Evolutionary conservation across 768 basidiomycete species (phyloP).

Genomic region (Boletus sp.): DNA sequence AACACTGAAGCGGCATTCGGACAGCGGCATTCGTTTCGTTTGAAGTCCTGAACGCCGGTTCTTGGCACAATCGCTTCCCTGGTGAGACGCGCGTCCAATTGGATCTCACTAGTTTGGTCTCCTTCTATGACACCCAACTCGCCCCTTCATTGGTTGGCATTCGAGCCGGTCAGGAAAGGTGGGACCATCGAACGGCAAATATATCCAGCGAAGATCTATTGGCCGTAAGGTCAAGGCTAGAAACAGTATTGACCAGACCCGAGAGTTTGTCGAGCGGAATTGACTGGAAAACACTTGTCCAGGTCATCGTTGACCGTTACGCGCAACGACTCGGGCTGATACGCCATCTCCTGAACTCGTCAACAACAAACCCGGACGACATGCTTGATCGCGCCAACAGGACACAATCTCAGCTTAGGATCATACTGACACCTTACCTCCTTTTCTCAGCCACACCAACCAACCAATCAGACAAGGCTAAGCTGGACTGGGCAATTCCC

Average conservation of each 20-base stretch:
- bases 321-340: constrained; percentile 29
- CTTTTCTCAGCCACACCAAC: constrained; percentile 11
- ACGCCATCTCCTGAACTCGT: constrained; percentile 19
- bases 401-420: constrained; percentile 23
- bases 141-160: constrained; percentile 28
- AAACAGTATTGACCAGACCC: constrained; percentile 8
- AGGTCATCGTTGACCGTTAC: constrained; percentile 30
- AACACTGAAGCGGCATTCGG: background rate
- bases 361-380: background rate
- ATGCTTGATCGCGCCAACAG: constrained; percentile 8
- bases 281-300: constrained; percentile 34
- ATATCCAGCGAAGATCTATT: constrained; percentile 26
- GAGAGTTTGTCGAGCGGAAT: constrained; percentile 23
- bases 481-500: constrained; percentile 28
- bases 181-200: constrained; percentile 30
- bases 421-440: constrained; percentile 31
- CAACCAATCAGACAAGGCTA: background rate
- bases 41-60: constrained; percentile 16
- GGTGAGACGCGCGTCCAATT: constrained; percentile 35
- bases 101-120: constrained; percentile 33
- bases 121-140: constrained; percentile 36
- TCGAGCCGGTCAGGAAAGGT: constrained; percentile 25
- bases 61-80: constrained; percentile 35
- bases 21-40: background rate
- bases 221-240: constrained; percentile 4